phyloP scores from a whole-genome alignment of 768 basidiomycete species.

The Lentinula sp. region DNA sequence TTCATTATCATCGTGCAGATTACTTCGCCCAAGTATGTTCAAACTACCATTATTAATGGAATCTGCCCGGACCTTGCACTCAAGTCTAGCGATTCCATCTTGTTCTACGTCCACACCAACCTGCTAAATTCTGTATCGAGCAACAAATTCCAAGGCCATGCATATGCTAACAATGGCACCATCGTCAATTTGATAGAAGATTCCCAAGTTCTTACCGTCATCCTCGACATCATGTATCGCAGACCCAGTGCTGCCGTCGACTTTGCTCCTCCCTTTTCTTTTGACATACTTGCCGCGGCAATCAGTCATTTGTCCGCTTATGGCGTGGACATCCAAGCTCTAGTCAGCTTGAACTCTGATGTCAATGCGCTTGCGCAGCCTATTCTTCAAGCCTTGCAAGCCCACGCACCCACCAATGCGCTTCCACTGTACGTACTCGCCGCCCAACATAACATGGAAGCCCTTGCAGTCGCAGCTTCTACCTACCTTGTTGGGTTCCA shows the following conservation, averaged over 20 bases:
- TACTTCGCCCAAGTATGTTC: not conserved
- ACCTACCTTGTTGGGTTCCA: constrained; percentile 29
- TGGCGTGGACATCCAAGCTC: constrained; percentile 14
- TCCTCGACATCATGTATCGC: constrained; percentile 49
- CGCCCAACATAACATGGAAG: constrained; percentile 22
- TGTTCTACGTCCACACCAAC: constrained; percentile 52
- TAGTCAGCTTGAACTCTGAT: constrained; percentile 17
- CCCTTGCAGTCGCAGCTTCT: constrained; percentile 32
- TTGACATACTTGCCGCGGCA: constrained; percentile 39
- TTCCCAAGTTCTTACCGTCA: constrained; percentile 43
- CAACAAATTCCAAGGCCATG: constrained; percentile 37
- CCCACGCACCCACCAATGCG: constrained; percentile 13
- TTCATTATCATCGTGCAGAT: not conserved
- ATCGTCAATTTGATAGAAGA: constrained; percentile 28
- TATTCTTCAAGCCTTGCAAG: constrained; percentile 24
- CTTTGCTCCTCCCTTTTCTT: constrained; percentile 13
- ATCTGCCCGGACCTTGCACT: constrained; percentile 22
- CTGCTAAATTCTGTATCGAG: constrained; percentile 36
- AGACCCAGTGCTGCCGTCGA: constrained; percentile 23
- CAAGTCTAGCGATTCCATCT: constrained; percentile 51
- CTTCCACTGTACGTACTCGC: constrained; percentile 38
- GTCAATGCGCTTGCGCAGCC: constrained; percentile 23
- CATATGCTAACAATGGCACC: constrained; percentile 29
- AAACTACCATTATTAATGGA: not conserved
- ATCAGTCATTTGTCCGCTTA: constrained; percentile 28